Percentiles rank a stretch among this genome's conserved stretches.
Evolutionary conservation across 2,329 filamentous ascomycete genomes (phyloP).

Genomic region (Plenodomus biglobosus): DNA sequence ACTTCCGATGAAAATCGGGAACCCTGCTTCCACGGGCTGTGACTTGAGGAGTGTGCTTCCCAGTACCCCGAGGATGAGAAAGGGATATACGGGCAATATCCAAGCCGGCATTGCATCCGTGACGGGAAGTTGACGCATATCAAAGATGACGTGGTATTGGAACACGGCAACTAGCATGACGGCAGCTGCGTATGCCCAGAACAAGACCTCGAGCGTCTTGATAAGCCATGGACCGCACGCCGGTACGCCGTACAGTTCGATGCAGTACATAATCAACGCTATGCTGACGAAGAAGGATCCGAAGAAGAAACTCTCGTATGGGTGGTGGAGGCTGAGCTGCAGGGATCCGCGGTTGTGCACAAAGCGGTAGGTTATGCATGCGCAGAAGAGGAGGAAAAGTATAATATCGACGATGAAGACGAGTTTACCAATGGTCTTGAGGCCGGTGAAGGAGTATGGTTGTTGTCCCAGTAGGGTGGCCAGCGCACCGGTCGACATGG

Average conservation of each 20-base stretch:
- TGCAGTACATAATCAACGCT: slow-evolving; percentile 45
- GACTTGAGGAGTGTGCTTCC: slow-evolving; percentile 39
- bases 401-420: slow-evolving; percentile 69
- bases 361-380: slow-evolving; percentile 62
- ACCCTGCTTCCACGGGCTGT: slow-evolving; percentile 32
- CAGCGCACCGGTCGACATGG: slow-evolving; percentile 74
- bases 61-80: slow-evolving; percentile 43
- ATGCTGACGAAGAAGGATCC: slow-evolving; percentile 68
- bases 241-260: slow-evolving; percentile 64
- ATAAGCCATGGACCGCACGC: slow-evolving; percentile 57
- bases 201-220: slow-evolving; percentile 62
- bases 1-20: slow-evolving; percentile 54
- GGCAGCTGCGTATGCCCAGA: slow-evolving; percentile 67
- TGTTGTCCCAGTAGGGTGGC: slow-evolving; percentile 62
- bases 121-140: slow-evolving; percentile 61
- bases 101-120: slow-evolving; percentile 47
- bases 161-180: slow-evolving; percentile 66
- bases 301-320: slow-evolving; percentile 70
- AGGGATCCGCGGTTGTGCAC: slow-evolving; percentile 54
- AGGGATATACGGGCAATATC: slow-evolving; percentile 38
- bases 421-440: slow-evolving; percentile 63
- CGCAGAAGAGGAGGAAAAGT: slow-evolving; percentile 60
- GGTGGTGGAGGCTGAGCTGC: slow-evolving; percentile 59
- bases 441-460: slow-evolving; percentile 61
- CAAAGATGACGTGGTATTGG: slow-evolving; percentile 98